Evolutionary conservation across 352 stramenopile genomes (phyloP).

Genomic region (Phytophthora fragariae): DNA sequence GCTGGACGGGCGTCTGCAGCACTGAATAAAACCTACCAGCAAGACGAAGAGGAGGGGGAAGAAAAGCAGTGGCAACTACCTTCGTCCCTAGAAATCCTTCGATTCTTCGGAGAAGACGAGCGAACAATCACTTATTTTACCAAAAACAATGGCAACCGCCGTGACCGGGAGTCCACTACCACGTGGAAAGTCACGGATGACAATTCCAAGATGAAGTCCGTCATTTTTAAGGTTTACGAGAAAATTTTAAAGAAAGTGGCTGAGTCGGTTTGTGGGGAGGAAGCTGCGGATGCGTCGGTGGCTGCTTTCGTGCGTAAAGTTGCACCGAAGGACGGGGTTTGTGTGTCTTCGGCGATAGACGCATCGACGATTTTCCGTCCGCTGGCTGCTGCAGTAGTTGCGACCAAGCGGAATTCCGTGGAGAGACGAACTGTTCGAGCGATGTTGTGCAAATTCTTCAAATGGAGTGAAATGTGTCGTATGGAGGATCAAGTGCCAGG

Average conservation of each 20-base stretch:
- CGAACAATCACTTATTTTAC: background rate
- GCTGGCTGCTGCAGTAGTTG: background rate
- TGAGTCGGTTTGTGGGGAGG: background rate
- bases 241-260: conserved; percentile 1
- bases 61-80: background rate
- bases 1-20: conserved; percentile 1
- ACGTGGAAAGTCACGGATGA: background rate
- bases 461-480: conserved; percentile 7
- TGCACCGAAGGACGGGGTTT: background rate
- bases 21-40: conserved; percentile 4
- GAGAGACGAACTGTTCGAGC: conserved; percentile 3
- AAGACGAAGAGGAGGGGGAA: conserved; percentile 4
- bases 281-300: background rate
- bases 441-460: conserved; percentile 15
- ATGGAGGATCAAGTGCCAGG: conserved; percentile 11
- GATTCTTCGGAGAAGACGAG: conserved; percentile 8
- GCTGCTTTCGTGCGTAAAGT: conserved; percentile 7
- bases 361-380: background rate
- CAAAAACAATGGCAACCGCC: background rate
- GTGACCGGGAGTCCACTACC: background rate
- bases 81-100: background rate
- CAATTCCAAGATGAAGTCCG: background rate
- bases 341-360: background rate
- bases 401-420: conserved; percentile 1
- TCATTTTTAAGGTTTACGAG: background rate